These are phyloP conservation scores for Tribonema minus DNA, from an alignment of 108 stramenopile species.

Conservation along the genomic window DNA sequence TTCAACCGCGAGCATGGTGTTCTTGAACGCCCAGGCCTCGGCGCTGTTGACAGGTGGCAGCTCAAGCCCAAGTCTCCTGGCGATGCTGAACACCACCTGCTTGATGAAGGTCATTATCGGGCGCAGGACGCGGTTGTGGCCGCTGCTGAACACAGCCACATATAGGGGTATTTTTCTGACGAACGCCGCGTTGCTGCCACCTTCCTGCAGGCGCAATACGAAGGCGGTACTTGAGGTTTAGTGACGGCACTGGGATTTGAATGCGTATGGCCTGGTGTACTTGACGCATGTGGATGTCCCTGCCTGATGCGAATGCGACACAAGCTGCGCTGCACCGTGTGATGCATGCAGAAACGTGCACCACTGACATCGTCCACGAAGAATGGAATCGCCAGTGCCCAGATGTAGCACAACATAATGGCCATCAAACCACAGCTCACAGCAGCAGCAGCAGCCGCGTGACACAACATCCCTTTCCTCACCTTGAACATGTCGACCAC, in stretches of 20 bases:
- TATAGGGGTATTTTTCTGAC: slow-evolving; percentile 17
- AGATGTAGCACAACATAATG: background rate
- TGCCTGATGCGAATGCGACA: background rate
- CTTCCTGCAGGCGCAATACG: background rate
- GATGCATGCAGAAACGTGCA: background rate
- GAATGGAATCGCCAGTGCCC: background rate
- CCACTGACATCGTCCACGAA: too few species aligned
- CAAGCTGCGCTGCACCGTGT: background rate
- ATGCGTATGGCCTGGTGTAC: background rate
- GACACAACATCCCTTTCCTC: slow-evolving; percentile 21
- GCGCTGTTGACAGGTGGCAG: slow-evolving; percentile 69
- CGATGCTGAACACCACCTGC: slow-evolving; percentile 31
- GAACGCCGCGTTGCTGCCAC: slow-evolving; percentile 12
- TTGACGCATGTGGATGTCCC: background rate
- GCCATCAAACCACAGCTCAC: background rate
- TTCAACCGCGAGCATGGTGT: slow-evolving; percentile 83
- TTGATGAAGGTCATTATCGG: slow-evolving; percentile 49
- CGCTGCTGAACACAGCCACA: slow-evolving; percentile 32
- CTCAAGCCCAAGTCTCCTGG: slow-evolving; percentile 34
- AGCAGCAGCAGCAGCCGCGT: background rate
- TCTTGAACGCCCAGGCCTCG: slow-evolving; percentile 81
- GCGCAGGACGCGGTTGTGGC: slow-evolving; percentile 56
- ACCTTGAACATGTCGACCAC: slow-evolving; percentile 1
- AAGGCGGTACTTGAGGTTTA: too few species aligned
- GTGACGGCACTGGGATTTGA: background rate